Evolutionary conservation across 257 asterid genomes (phyloP).

Genomic region (Rauvolfia tetraphylla): DNA sequence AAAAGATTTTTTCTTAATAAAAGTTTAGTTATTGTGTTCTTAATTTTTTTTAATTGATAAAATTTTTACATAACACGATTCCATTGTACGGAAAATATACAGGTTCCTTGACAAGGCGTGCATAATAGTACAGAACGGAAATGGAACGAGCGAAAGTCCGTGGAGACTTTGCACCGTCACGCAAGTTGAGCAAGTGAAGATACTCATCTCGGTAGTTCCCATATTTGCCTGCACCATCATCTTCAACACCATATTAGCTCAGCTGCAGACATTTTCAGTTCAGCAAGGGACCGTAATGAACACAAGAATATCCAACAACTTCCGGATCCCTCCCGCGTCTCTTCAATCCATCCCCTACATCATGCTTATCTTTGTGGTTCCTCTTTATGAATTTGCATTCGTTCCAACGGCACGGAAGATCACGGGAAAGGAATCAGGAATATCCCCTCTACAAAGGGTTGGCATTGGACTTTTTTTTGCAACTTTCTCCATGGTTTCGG

Average conservation of each 20-base stretch:
- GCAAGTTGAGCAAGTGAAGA: slow-evolving; percentile 73
- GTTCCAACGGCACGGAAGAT: slow-evolving; percentile 53
- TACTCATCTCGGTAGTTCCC: slow-evolving; percentile 55
- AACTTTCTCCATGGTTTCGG: slow-evolving; percentile 70
- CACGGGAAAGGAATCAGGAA: slow-evolving; percentile 47
- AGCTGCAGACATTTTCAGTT: slow-evolving; percentile 72
- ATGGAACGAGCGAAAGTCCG: slow-evolving; percentile 33
- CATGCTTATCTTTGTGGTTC: slow-evolving; percentile 64
- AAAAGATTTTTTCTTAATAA: too few species aligned
- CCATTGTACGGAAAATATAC: background rate
- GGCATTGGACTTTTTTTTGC: slow-evolving; percentile 65
- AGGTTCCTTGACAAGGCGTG: slow-evolving; percentile 76
- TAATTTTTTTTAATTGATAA: too few species aligned
- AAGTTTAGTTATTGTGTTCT: too few species aligned
- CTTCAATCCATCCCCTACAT: slow-evolving; percentile 64
- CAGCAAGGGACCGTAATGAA: slow-evolving; percentile 62
- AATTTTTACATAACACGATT: too few species aligned
- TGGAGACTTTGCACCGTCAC: slow-evolving; percentile 67
- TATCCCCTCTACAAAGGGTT: slow-evolving; percentile 58
- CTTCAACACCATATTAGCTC: slow-evolving; percentile 75
- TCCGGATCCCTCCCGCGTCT: slow-evolving; percentile 70
- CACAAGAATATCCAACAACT: slow-evolving; percentile 33
- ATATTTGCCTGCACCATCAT: slow-evolving; percentile 69
- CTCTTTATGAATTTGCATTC: slow-evolving; percentile 54
- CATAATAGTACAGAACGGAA: slow-evolving; percentile 33